Percentiles rank a stretch among this genome's conserved stretches.
These are phyloP conservation scores for Biscogniauxia marginata DNA, from an alignment of 2,329 filamentous ascomycete species.

Conservation along the genomic window DNA sequence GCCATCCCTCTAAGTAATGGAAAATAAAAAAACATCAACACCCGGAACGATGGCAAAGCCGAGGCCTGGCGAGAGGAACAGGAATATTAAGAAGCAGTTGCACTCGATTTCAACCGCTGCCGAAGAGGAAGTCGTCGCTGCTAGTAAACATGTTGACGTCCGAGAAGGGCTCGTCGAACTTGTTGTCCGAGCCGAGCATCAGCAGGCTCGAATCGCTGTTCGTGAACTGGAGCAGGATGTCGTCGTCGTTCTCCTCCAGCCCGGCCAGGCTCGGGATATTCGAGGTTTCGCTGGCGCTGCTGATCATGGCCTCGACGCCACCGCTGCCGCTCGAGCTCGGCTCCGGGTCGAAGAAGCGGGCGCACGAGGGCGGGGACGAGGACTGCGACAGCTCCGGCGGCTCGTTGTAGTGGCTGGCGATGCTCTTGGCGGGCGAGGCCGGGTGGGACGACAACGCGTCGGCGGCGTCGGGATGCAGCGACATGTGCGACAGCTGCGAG, in stretches of 20 bases:
- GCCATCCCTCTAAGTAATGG: neutral
- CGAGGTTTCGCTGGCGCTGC: conserved; percentile 30
- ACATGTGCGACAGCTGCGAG: conserved; percentile 38
- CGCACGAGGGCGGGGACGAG: conserved; percentile 51
- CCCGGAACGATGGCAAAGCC: too few species aligned
- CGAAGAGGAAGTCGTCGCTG: conserved; percentile 54
- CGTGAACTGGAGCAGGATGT: conserved; percentile 47
- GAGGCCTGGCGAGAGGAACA: too few species aligned
- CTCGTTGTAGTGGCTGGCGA: conserved; percentile 53
- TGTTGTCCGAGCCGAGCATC: conserved; percentile 42
- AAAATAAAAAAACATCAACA: neutral
- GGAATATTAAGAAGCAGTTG: too few species aligned
- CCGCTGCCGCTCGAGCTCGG: conserved; percentile 37
- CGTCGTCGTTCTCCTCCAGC: conserved; percentile 41
- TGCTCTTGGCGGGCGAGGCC: conserved; percentile 40
- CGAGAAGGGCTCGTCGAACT: conserved; percentile 55
- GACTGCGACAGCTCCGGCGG: conserved; percentile 61
- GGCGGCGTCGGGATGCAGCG: conserved; percentile 39
- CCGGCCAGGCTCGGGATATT: conserved; percentile 28
- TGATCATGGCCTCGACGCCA: conserved; percentile 32
- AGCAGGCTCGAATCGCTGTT: conserved; percentile 45
- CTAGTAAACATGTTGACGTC: conserved; percentile 51
- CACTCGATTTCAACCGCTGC: conserved; percentile 23
- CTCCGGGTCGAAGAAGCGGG: conserved; percentile 49
- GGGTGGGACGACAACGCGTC: conserved; percentile 27